Evolutionary conservation across 2,329 filamentous ascomycete species (phyloP).

Genomic region (Phoma sp.): DNA sequence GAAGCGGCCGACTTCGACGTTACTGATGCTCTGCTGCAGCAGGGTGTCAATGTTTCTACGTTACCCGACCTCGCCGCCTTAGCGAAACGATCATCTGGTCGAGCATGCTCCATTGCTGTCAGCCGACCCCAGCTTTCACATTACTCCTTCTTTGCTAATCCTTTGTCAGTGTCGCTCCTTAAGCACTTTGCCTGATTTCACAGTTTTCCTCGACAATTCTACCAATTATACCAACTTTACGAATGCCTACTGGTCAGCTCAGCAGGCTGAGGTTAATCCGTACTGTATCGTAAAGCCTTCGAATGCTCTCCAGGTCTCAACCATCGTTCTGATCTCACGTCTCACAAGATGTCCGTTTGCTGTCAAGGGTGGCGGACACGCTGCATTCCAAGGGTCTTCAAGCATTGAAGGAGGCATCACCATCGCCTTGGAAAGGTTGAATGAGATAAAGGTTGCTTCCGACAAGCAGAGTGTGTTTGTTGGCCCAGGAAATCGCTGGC

Average conservation of each 20-base stretch:
- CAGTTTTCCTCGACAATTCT: conserved; percentile 21
- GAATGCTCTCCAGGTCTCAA: conserved; percentile 26
- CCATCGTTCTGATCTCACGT: conserved; percentile 28
- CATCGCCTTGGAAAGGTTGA: conserved; percentile 34
- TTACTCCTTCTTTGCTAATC: background rate
- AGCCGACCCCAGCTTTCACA: background rate
- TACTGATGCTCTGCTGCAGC: conserved; percentile 24
- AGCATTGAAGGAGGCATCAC: conserved; percentile 44
- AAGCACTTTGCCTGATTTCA: conserved; percentile 1
- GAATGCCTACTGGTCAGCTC: conserved; percentile 31
- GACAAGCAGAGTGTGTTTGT: conserved; percentile 35
- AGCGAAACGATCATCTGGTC: conserved; percentile 8
- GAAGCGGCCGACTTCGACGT: conserved; percentile 29
- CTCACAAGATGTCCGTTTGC: conserved; percentile 47
- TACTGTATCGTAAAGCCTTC: conserved; percentile 39
- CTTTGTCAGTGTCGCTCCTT: conserved; percentile 24
- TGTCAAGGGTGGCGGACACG: conserved; percentile 47
- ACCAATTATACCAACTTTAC: conserved; percentile 30
- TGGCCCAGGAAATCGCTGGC: conserved; percentile 45
- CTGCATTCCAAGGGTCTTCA: conserved; percentile 35
- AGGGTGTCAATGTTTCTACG: conserved; percentile 25
- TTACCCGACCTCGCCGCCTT: conserved; percentile 22
- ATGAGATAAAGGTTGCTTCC: conserved; percentile 25
- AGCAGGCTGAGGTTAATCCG: conserved; percentile 32
- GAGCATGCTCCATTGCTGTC: conserved; percentile 31